phyloP scores from a whole-genome alignment of 2,329 filamentous ascomycete species.

The Phyllosticta citriasiana region DNA sequence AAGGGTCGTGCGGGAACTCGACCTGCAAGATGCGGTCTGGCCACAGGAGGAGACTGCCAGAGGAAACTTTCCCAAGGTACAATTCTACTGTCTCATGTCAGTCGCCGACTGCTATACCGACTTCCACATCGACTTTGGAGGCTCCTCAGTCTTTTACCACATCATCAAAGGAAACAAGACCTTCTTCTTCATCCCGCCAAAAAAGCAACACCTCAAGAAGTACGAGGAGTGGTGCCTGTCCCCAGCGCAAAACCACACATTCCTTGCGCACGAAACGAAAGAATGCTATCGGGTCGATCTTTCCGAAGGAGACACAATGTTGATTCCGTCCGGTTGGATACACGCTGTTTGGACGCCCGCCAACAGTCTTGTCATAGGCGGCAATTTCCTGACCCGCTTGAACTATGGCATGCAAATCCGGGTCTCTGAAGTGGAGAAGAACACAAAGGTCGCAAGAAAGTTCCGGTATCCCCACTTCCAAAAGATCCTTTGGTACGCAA shows the following conservation, averaged over 20 bases:
- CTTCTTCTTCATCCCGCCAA: slow-evolving; percentile 62
- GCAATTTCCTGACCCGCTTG: slow-evolving; percentile 57
- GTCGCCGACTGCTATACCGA: slow-evolving; percentile 62
- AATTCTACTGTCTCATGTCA: slow-evolving; percentile 62
- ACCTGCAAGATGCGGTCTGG: slow-evolving; percentile 47
- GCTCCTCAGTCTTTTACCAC: slow-evolving; percentile 61
- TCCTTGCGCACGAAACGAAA: slow-evolving; percentile 53
- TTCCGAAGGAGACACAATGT: slow-evolving; percentile 57
- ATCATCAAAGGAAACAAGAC: slow-evolving; percentile 60
- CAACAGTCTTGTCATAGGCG: slow-evolving; percentile 60
- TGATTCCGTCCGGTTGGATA: slow-evolving; percentile 63
- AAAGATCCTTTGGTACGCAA: slow-evolving; percentile 58
- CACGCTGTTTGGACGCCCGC: slow-evolving; percentile 62
- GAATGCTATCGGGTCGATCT: slow-evolving; percentile 59
- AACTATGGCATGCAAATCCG: slow-evolving; percentile 59
- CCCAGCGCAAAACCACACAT: slow-evolving; percentile 55
- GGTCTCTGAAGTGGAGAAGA: slow-evolving; percentile 56
- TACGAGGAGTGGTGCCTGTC: slow-evolving; percentile 64
- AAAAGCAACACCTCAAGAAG: slow-evolving; percentile 57
- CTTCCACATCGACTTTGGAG: slow-evolving; percentile 63
- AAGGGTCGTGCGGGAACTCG: slow-evolving; percentile 54
- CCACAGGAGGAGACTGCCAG: slow-evolving; percentile 42
- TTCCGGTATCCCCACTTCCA: slow-evolving; percentile 61
- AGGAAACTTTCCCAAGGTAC: slow-evolving; percentile 51
- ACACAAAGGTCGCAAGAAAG: slow-evolving; percentile 54